Evolutionary conservation across 306 rosid species (phyloP).

Genomic region (Medicago ruthenica): DNA sequence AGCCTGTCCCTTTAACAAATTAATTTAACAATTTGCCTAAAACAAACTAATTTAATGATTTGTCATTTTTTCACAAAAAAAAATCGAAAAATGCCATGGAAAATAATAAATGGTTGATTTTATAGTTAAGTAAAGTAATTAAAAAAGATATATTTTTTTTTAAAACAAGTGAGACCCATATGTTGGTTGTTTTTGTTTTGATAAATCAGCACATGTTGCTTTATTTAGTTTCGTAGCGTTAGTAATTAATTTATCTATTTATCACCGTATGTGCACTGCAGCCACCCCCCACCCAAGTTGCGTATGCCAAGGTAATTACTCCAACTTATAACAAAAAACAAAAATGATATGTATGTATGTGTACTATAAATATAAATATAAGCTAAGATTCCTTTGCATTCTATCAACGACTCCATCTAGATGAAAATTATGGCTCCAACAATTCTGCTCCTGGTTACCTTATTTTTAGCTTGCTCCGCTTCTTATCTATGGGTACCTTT

Average conservation of each 20-base stretch:
- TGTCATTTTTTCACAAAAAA: no score
- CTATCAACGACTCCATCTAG: background rate
- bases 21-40: background rate
- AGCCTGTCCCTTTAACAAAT: background rate
- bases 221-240: background rate
- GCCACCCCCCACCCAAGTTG: conserved; percentile 15
- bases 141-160: background rate
- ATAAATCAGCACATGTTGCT: background rate
- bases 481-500: conserved; percentile 44
- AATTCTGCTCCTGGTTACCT: conserved; percentile 30
- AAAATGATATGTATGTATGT: no score
- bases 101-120: background rate
- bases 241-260: background rate
- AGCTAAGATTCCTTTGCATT: background rate
- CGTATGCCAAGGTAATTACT: background rate
- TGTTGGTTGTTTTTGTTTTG: background rate
- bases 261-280: background rate
- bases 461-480: conserved; percentile 42
- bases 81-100: background rate
- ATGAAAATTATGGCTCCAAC: conserved; percentile 45
- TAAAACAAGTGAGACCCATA: background rate
- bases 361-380: conserved; percentile 10
- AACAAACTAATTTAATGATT: background rate
- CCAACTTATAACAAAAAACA: no score
- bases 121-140: background rate